Percentiles rank a stretch among this genome's conserved stretches.
phyloP scores from a whole-genome alignment of 2,329 filamentous ascomycete species.

The Cladophialophora immunda region DNA sequence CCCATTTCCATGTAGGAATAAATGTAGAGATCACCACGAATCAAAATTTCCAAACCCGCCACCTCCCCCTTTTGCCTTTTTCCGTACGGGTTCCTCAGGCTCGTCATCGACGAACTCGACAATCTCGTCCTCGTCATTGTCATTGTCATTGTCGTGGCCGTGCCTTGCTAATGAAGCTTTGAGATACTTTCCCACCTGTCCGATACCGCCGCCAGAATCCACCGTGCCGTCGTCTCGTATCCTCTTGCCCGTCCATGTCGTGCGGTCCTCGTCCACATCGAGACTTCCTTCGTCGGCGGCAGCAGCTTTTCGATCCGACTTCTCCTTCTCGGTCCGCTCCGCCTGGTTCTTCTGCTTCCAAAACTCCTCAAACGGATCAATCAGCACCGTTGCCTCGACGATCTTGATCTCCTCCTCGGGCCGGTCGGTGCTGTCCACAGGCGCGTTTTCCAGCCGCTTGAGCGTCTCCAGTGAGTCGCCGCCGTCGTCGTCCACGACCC shows the following conservation, averaged over 20 bases:
- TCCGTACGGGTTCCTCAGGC: constrained; percentile 76
- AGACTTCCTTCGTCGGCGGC: background rate
- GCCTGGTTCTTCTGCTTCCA: constrained; percentile 74
- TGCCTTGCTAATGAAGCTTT: constrained; percentile 56
- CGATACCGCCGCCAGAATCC: constrained; percentile 55
- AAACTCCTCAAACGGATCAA: constrained; percentile 97
- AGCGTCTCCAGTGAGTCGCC: constrained; percentile 65
- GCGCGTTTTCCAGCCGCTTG: constrained; percentile 77
- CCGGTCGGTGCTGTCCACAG: constrained; percentile 76
- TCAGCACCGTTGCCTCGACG: constrained; percentile 81
- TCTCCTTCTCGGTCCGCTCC: constrained; percentile 61
- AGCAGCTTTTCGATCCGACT: constrained; percentile 14
- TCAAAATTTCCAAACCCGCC: constrained; percentile 96
- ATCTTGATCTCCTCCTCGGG: constrained; percentile 83
- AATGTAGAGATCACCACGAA: constrained; percentile 68
- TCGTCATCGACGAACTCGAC: constrained; percentile 69
- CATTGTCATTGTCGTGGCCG: too few relatives aligned
- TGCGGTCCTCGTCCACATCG: constrained; percentile 65
- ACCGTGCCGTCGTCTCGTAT: constrained; percentile 74
- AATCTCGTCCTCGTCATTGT: constrained; percentile 62
- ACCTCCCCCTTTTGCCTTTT: constrained; percentile 74
- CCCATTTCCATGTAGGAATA: background rate
- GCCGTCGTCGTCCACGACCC: constrained; percentile 73
- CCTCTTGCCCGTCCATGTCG: constrained; percentile 96
- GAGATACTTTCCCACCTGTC: constrained; percentile 82